Evolutionary conservation across 768 basidiomycete genomes (phyloP).

Genomic region (Boletus coccyginus): DNA sequence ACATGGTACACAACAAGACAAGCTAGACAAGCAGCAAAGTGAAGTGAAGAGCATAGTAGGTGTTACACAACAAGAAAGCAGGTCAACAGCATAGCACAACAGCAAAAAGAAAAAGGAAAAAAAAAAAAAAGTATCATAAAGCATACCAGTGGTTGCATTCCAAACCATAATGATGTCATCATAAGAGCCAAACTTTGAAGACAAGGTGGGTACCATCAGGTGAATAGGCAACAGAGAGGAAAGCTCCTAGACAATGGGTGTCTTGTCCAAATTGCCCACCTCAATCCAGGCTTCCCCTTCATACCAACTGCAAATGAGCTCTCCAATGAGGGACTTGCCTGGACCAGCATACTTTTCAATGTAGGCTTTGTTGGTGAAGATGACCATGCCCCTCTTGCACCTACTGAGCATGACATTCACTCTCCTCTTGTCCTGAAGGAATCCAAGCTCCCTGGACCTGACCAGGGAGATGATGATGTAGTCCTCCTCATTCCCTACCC

Average conservation of each 20-base stretch:
- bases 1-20: slow-evolving; percentile 10
- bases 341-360: slow-evolving; percentile 54
- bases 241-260: slow-evolving; percentile 15
- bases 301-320: slow-evolving; percentile 31
- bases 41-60: background rate
- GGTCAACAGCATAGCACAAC: slow-evolving; percentile 13
- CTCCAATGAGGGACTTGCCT: slow-evolving; percentile 41
- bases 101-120: background rate
- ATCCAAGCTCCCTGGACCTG: slow-evolving; percentile 61
- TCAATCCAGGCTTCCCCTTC: slow-evolving; percentile 37
- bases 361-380: slow-evolving; percentile 62
- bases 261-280: slow-evolving; percentile 27
- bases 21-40: background rate
- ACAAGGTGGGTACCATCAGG: no score
- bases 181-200: no score
- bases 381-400: slow-evolving; percentile 76
- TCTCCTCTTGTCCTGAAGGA: slow-evolving; percentile 59
- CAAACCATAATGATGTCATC: no score
- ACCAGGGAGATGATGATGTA: slow-evolving; percentile 73
- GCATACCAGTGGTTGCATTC: background rate
- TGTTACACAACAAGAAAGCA: slow-evolving; percentile 17
- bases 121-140: background rate
- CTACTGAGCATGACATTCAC: slow-evolving; percentile 89
- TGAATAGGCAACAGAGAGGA: background rate
- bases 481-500: slow-evolving; percentile 78